phyloP scores from a whole-genome alignment of 805 yeast genomes.

The Wickerhamiella vanderwaltii region DNA sequence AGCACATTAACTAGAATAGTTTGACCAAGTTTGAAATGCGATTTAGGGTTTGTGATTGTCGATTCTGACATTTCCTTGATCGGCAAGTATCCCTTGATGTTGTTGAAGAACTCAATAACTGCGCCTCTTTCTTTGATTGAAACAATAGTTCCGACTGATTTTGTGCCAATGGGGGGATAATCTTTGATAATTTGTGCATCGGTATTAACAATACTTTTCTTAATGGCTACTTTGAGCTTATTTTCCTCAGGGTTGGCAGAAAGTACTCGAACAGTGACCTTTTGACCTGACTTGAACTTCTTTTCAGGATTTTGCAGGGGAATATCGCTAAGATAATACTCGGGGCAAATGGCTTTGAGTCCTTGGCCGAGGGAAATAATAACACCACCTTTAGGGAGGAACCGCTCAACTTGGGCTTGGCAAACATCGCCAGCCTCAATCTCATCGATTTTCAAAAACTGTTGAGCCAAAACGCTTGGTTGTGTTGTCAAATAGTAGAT shows the following conservation, averaged over 20 bases:
- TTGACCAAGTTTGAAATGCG: conserved; percentile 72
- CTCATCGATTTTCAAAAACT: conserved; percentile 57
- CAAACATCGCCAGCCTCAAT: conserved; percentile 64
- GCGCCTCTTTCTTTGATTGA: conserved; percentile 67
- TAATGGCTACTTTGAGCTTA: conserved; percentile 54
- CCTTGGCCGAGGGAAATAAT: conserved; percentile 49
- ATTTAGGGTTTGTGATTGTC: conserved; percentile 62
- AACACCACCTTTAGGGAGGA: conserved; percentile 55
- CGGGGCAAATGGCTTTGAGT: conserved; percentile 60
- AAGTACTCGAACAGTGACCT: conserved; percentile 45
- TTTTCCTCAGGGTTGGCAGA: conserved; percentile 29
- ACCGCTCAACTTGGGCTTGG: conserved; percentile 42
- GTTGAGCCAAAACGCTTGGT: conserved; percentile 47
- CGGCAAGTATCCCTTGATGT: conserved; percentile 69
- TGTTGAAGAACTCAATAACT: conserved; percentile 70
- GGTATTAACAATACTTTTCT: conserved; percentile 64
- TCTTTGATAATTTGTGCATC: conserved; percentile 30
- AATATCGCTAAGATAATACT: conserved; percentile 70
- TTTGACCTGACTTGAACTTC: conserved; percentile 75
- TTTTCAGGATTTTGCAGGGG: conserved; percentile 81
- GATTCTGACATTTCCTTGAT: conserved; percentile 83
- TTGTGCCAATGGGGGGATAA: conserved; percentile 37
- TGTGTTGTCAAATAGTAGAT: conserved; percentile 57
- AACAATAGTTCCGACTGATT: conserved; percentile 63
- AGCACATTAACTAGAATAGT: conserved; percentile 61